phyloP scores from a whole-genome alignment of 305 asterid genomes.

The Solanum hybrid region DNA sequence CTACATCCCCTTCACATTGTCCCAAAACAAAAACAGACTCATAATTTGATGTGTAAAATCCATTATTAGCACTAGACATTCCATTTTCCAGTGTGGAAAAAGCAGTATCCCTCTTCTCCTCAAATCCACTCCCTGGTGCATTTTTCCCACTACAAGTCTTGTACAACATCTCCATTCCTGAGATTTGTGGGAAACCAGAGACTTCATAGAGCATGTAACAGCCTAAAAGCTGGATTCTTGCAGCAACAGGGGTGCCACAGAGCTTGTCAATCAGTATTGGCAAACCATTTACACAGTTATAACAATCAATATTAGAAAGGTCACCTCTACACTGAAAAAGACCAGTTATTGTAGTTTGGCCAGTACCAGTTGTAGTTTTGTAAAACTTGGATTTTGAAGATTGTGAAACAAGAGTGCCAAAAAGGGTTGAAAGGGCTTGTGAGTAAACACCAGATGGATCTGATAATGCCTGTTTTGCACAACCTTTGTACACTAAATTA shows the following conservation, averaged over 20 bases:
- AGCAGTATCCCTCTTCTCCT: slow-evolving; percentile 79
- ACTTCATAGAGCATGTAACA: slow-evolving; percentile 93
- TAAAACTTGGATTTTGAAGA: slow-evolving; percentile 68
- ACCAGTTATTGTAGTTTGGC: slow-evolving; percentile 59
- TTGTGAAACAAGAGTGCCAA: slow-evolving; percentile 68
- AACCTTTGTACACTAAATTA: slow-evolving; percentile 69
- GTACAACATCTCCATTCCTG: slow-evolving; percentile 87
- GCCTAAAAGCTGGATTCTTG: slow-evolving; percentile 85
- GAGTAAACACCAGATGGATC: slow-evolving; percentile 87
- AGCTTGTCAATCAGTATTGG: slow-evolving; percentile 84
- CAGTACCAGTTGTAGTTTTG: slow-evolving; percentile 56
- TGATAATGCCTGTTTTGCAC: slow-evolving; percentile 69
- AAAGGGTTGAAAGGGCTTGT: slow-evolving; percentile 74
- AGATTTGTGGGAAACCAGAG: slow-evolving; percentile 71
- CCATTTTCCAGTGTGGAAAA: slow-evolving; percentile 55
- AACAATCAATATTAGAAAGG: slow-evolving; percentile 72
- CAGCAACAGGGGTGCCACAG: slow-evolving; percentile 75
- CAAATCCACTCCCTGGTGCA: slow-evolving; percentile 71
- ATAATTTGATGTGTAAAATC: slow-evolving; percentile 60
- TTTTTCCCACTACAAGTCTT: slow-evolving; percentile 75
- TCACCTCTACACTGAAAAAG: slow-evolving; percentile 93
- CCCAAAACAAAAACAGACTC: slow-evolving; percentile 69
- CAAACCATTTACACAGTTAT: slow-evolving; percentile 63
- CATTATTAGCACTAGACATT: slow-evolving; percentile 33
- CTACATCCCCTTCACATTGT: slow-evolving; percentile 92